These are phyloP conservation scores for Fusarium graminum DNA, from an alignment of 2,329 filamentous ascomycete genomes.

Conservation along the genomic window DNA sequence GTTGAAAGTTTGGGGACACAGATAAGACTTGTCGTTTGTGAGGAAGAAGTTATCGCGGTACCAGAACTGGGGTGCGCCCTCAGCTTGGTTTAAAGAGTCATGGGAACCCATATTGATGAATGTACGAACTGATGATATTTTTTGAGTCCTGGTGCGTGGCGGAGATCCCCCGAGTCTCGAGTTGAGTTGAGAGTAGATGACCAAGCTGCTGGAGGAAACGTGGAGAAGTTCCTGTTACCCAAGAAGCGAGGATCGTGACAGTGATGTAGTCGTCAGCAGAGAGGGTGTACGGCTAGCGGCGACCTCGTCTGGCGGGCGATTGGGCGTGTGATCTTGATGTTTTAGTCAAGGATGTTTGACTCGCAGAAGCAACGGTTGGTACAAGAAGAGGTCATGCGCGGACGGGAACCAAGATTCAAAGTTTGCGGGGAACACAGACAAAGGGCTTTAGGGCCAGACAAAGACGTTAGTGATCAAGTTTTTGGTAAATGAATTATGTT, in stretches of 20 bases:
- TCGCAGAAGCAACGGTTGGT: conserved; percentile 40
- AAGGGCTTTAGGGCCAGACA: conserved; percentile 7
- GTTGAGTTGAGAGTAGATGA: not conserved
- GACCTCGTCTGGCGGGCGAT: conserved; percentile 34
- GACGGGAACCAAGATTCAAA: conserved; percentile 25
- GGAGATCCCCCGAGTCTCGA: conserved; percentile 1
- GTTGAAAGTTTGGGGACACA: conserved; percentile 68
- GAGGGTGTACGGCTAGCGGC: conserved; percentile 45
- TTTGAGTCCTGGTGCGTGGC: conserved; percentile 3
- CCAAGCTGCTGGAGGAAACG: conserved; percentile 7
- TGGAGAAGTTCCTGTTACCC: conserved; percentile 11
- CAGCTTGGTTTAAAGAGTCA: conserved; percentile 47
- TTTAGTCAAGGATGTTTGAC: conserved; percentile 34
- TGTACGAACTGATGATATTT: conserved; percentile 22
- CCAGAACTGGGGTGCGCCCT: conserved; percentile 59
- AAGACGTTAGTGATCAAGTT: conserved; percentile 14
- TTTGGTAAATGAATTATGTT: conserved; percentile 4
- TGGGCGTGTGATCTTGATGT: conserved; percentile 42
- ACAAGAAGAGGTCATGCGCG: conserved; percentile 37
- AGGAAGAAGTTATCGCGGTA: conserved; percentile 68
- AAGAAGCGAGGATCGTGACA: conserved; percentile 23
- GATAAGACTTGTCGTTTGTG: conserved; percentile 69
- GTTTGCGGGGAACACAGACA: conserved; percentile 39
- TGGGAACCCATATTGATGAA: conserved; percentile 46
- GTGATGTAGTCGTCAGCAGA: conserved; percentile 42